Percentiles rank a stretch among this genome's conserved stretches.
Evolutionary conservation across 768 basidiomycete genomes (phyloP).

Genomic region (Royoungia palumana): DNA sequence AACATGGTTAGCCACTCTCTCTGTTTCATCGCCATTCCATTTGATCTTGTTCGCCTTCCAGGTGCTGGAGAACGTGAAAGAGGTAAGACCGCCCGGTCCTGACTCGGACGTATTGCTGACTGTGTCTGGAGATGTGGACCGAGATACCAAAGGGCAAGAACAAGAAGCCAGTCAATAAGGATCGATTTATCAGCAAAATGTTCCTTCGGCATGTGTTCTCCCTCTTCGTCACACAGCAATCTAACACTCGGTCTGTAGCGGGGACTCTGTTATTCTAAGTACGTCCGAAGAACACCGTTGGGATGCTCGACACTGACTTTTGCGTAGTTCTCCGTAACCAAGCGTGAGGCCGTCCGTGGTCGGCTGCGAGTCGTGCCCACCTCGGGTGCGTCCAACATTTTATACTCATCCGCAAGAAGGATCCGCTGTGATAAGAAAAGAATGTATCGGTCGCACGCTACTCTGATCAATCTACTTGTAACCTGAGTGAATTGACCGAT

Average conservation of each 20-base stretch:
- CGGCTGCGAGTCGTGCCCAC: no score
- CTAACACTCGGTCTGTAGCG: constrained; percentile 48
- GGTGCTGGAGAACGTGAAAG: constrained; percentile 98
- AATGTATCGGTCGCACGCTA: neutral
- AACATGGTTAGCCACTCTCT: constrained; percentile 75
- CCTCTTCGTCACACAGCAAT: constrained; percentile 3
- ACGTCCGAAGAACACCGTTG: constrained; percentile 33
- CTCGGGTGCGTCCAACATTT: neutral
- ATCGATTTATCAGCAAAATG: constrained; percentile 99
- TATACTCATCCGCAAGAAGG: no score
- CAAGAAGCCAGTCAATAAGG: constrained; percentile 98
- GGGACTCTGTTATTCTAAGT: constrained; percentile 98
- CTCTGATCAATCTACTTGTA: neutral
- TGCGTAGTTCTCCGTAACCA: constrained; percentile 71
- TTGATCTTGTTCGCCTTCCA: constrained; percentile 30
- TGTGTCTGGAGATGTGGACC: constrained; percentile 87
- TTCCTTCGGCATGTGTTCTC: constrained; percentile 69
- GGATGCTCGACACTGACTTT: constrained; percentile 34
- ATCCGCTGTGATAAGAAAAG: neutral
- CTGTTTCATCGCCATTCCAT: neutral
- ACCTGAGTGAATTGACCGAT: neutral
- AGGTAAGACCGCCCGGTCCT: constrained; percentile 48
- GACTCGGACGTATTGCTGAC: constrained; percentile 7
- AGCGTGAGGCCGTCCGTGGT: constrained; percentile 35
- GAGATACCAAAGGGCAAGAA: constrained; percentile 97